These are phyloP conservation scores for Leishmania mexicana DNA, from an alignment of 208 protist genomes.

Conservation along the genomic window DNA sequence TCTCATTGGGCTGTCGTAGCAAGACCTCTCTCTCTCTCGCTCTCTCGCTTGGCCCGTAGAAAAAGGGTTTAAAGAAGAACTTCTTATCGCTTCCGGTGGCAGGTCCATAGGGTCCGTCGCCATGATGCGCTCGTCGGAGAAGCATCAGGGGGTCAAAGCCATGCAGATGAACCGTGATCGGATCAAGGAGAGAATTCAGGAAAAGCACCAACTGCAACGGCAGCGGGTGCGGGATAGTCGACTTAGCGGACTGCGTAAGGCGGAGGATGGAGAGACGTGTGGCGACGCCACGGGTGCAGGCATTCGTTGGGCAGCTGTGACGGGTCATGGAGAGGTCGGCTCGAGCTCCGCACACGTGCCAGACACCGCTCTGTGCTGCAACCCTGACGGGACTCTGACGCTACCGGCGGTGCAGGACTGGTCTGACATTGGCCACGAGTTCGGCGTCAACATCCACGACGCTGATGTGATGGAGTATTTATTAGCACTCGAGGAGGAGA, in stretches of 20 bases:
- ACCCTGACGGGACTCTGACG: conserved; percentile 2
- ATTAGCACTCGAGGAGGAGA: conserved; percentile 78
- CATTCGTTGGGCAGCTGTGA: background rate
- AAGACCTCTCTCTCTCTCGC: background rate
- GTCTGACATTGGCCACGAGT: conserved; percentile 54
- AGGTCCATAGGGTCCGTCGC: background rate
- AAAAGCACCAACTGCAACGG: conserved; percentile 38
- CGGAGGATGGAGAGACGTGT: background rate
- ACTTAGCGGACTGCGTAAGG: conserved; percentile 27
- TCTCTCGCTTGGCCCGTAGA: background rate
- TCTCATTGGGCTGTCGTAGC: no score
- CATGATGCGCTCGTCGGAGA: conserved; percentile 14
- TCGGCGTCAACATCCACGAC: conserved; percentile 58
- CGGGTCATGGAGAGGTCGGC: background rate
- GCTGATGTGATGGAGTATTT: conserved; percentile 62
- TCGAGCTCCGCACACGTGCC: background rate
- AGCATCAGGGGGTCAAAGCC: conserved; percentile 44
- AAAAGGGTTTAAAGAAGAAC: background rate
- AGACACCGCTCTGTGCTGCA: background rate
- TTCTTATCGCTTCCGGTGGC: background rate
- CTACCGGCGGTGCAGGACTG: conserved; percentile 36
- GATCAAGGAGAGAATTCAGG: conserved; percentile 67
- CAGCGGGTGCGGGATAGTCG: conserved; percentile 21
- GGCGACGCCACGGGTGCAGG: background rate
- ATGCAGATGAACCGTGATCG: conserved; percentile 46